Percentiles rank a stretch among this genome's conserved stretches.
These are phyloP conservation scores for Harringtonia lauricola DNA, from an alignment of 2,329 filamentous ascomycete species.

Conservation along the genomic window DNA sequence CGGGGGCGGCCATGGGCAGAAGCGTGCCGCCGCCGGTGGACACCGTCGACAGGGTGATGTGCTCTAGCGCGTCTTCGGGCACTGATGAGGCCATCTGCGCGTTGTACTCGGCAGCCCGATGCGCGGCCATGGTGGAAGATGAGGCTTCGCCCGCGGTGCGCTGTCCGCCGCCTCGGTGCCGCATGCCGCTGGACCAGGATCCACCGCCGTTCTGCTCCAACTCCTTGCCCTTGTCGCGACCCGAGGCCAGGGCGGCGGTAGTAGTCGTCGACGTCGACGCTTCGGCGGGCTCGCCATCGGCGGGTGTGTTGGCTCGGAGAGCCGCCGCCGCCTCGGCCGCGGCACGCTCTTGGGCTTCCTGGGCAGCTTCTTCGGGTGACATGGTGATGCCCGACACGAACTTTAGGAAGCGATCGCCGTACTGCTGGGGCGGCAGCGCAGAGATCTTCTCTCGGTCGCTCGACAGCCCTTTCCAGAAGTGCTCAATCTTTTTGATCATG, in stretches of 20 bases:
- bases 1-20: not conserved
- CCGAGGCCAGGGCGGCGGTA: conserved; percentile 18
- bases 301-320: not conserved
- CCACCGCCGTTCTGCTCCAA: conserved; percentile 24
- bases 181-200: conserved; percentile 25
- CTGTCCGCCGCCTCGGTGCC: conserved; percentile 11
- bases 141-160: not conserved
- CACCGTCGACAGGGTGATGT: not conserved
- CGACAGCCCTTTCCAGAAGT: conserved; percentile 92
- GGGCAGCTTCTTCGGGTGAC: conserved; percentile 67
- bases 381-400: conserved; percentile 89
- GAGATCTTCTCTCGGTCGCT: conserved; percentile 81
- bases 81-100: conserved; percentile 16
- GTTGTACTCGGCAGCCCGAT: conserved; percentile 28
- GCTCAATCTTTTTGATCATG: conserved; percentile 85
- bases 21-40: not conserved
- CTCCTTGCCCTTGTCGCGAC: conserved; percentile 18
- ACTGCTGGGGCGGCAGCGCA: conserved; percentile 77
- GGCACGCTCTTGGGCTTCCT: conserved; percentile 32
- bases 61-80: not conserved
- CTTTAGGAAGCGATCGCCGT: conserved; percentile 86
- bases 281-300: conserved; percentile 15
- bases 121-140: conserved; percentile 20
- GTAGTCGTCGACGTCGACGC: conserved; percentile 52
- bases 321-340: not conserved